Percentiles rank a stretch among this genome's conserved stretches.
phyloP scores from a whole-genome alignment of 2,329 filamentous ascomycete genomes.

The Fusarium buxicola region DNA sequence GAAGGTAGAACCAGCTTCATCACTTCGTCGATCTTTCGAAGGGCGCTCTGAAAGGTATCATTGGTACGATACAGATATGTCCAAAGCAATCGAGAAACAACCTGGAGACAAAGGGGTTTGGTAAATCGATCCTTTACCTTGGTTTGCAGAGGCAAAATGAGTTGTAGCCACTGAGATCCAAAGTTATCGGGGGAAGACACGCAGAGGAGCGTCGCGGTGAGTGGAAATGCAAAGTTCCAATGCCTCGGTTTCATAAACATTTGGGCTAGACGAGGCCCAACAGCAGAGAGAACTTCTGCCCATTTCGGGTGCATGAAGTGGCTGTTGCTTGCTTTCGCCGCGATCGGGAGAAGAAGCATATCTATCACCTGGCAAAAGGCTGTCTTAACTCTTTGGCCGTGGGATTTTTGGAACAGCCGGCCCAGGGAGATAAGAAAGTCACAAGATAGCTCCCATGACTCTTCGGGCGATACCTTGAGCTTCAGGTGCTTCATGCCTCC shows the following conservation, averaged over 20 bases:
- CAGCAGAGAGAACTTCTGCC: constrained; percentile 83
- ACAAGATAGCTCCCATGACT: constrained; percentile 86
- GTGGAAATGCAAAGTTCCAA: constrained; percentile 88
- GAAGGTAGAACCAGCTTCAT: constrained; percentile 84
- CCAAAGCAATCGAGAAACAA: constrained; percentile 91
- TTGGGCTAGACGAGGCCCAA: constrained; percentile 82
- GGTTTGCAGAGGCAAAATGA: constrained; percentile 80
- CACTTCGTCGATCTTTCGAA: constrained; percentile 89
- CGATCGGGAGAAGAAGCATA: constrained; percentile 86
- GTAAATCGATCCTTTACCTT: constrained; percentile 86
- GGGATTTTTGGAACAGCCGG: constrained; percentile 83
- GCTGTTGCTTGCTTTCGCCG: constrained; percentile 78
- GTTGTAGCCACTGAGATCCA: constrained; percentile 84
- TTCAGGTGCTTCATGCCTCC: constrained; percentile 92
- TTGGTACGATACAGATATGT: constrained; percentile 89
- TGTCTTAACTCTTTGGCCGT: constrained; percentile 90
- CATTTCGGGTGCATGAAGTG: constrained; percentile 86
- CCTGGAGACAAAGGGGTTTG: constrained; percentile 84
- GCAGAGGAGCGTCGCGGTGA: constrained; percentile 88
- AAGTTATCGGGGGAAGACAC: constrained; percentile 89
- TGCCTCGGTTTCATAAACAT: constrained; percentile 93
- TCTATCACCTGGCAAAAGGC: constrained; percentile 95
- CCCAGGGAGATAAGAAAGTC: constrained; percentile 87
- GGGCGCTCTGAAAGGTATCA: constrained; percentile 74
- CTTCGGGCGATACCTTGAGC: constrained; percentile 77